Percentiles rank a stretch among this genome's conserved stretches.
phyloP scores from a whole-genome alignment of 345 rosid genomes.

The Aurinia saxatilis region DNA sequence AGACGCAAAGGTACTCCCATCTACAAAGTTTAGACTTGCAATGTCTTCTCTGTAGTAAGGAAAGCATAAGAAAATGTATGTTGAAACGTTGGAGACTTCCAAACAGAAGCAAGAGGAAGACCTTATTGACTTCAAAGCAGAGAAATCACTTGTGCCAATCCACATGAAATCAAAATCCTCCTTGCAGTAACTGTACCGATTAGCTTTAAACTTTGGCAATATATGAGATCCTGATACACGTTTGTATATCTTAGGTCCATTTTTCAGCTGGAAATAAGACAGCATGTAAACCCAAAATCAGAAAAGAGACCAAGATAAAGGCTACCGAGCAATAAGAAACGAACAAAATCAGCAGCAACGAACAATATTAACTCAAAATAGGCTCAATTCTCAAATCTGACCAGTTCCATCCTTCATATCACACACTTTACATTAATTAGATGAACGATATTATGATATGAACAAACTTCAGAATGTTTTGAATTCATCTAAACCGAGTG shows the following conservation, averaged over 20 bases:
- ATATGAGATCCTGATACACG: constrained; percentile 56
- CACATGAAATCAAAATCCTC: constrained; percentile 80
- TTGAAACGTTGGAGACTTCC: constrained; percentile 40
- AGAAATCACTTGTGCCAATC: constrained; percentile 77
- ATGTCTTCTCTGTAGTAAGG: constrained; percentile 46
- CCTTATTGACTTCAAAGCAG: constrained; percentile 57
- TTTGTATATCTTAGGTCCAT: constrained; percentile 61
- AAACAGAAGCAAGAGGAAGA: constrained; percentile 59
- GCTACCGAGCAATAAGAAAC: neutral
- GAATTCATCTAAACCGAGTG: too few relatives aligned
- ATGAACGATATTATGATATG: too few relatives aligned
- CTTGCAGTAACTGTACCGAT: constrained; percentile 68
- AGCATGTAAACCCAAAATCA: neutral
- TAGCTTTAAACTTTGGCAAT: constrained; percentile 42
- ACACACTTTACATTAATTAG: too few relatives aligned
- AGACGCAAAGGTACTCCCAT: constrained; percentile 38
- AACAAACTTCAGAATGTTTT: too few relatives aligned
- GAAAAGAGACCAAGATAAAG: neutral
- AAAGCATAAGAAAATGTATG: constrained; percentile 41
- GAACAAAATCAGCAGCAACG: neutral
- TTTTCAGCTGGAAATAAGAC: constrained; percentile 45
- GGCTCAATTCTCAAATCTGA: neutral
- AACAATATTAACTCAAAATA: too few relatives aligned
- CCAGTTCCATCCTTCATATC: too few relatives aligned
- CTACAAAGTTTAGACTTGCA: constrained; percentile 31